These are phyloP conservation scores for Epichloe hybrida DNA, from an alignment of 2,329 filamentous ascomycete species.

Conservation along the genomic window DNA sequence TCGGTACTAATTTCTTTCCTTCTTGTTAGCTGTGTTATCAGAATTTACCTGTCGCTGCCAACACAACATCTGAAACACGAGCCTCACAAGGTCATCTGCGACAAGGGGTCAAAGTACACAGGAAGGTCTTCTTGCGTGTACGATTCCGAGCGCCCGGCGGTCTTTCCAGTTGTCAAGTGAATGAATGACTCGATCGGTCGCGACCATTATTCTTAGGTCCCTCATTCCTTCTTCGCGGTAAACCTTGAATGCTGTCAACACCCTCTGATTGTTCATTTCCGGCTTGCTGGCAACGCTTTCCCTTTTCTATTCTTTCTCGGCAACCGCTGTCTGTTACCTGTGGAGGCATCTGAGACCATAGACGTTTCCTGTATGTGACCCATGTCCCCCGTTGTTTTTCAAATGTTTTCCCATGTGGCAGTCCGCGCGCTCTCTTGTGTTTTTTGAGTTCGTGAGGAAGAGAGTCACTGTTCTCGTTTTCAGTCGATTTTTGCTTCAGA, in stretches of 20 bases:
- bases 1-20: background rate
- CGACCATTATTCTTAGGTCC: background rate
- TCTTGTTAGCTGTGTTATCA: background rate
- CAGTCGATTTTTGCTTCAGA: background rate
- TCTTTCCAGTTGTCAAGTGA: background rate
- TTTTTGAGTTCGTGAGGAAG: background rate
- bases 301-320: too few species aligned
- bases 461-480: background rate
- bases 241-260: background rate
- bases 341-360: constrained; percentile 1
- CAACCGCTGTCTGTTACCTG: too few species aligned
- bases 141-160: background rate
- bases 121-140: background rate
- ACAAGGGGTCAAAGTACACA: background rate
- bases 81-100: background rate
- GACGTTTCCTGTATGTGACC: constrained; percentile 3
- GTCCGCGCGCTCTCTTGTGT: background rate
- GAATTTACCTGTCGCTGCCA: background rate
- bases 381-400: background rate
- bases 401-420: background rate
- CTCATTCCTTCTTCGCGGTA: background rate
- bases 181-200: background rate
- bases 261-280: background rate
- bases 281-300: constrained; percentile 1
- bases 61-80: constrained; percentile 4